Evolutionary conservation across 2,329 filamentous ascomycete genomes (phyloP), one percentile per base, ranked within the genome.

Genomic region (Penicillium crustosum): DNA sequence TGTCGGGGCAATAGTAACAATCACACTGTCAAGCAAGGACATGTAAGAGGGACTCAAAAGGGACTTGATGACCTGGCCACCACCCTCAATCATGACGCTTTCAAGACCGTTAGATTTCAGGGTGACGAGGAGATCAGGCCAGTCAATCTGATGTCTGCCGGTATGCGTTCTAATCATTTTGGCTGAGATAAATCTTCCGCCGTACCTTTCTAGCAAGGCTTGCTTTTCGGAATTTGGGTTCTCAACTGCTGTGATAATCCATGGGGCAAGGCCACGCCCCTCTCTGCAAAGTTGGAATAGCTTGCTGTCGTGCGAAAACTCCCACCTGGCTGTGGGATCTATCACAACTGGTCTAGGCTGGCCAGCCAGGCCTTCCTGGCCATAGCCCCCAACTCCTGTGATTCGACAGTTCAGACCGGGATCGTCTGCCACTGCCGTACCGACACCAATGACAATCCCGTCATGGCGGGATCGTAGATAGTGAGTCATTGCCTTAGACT

Each of bases 401-500:
- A 93, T 82, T n/a, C 93, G 87, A 69, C 90, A 94, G 73, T 96
- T 97, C 53, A 97, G 79, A 5, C 86, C 87, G 2, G 93, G 93
- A 68, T 96, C 84, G 72, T 97, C 93, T 23, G 90, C 89, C 6
- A 91, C 77, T 7, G 91, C 90, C 0, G 93, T 97, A 2, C 89
- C 89, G 4, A 89, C 90, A 17, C 93, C 93, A 38, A 97, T 81
- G 27, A 95, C 81, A 66, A 97, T 96, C 23, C 90, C 91, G 61
- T 89, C 86, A 76, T 97, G 92, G 15, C 83, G 84, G 10, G 88
- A 87, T 66, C 93, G 90, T n/a, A 97, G 84, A 71, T 89, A 91
- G 74, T 97, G 93, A 0, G 93, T 97, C 91, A 97, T 95, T 47
- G 89, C 86, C 75, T 97, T 96, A 35, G 91, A 91, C 59, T 87